A percentile compares a stretch with the other conserved stretches of the same genome.
These are phyloP conservation scores for Nymphaea colorata DNA, from an alignment of 164 flowering plant genomes.

Conservation along the genomic window DNA sequence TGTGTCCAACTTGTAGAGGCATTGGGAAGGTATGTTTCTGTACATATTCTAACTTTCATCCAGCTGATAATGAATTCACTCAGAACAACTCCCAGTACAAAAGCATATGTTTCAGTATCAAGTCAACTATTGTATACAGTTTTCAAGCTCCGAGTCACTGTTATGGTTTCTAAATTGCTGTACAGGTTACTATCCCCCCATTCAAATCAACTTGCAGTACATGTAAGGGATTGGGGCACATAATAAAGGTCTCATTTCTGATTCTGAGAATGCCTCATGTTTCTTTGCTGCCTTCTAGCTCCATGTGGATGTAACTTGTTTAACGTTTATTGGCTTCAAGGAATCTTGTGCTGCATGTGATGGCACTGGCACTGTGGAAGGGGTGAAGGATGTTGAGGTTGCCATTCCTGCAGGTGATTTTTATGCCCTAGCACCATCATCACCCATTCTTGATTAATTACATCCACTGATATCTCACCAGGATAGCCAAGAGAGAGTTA, in stretches of 20 bases:
- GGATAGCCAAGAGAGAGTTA: too few species aligned
- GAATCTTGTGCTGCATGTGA: constrained; percentile 46
- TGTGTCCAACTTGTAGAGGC: constrained; percentile 66
- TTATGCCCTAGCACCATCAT: neutral
- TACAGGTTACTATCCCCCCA: constrained; percentile 82
- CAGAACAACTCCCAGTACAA: neutral
- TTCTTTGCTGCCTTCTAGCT: constrained; percentile 1
- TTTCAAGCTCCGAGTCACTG: neutral
- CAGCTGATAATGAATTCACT: neutral
- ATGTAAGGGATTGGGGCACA: constrained; percentile 67
- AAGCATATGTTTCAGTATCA: too few species aligned
- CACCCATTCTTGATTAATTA: too few species aligned
- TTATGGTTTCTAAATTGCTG: neutral
- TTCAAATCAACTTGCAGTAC: constrained; percentile 69
- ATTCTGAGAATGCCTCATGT: neutral
- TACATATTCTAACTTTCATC: neutral
- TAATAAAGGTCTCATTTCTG: constrained; percentile 40
- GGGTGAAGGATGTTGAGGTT: constrained; percentile 52
- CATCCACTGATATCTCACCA: too few species aligned
- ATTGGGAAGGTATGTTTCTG: constrained; percentile 47
- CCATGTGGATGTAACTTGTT: neutral
- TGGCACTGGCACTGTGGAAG: constrained; percentile 71
- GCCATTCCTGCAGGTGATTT: constrained; percentile 73
- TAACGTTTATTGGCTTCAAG: constrained; percentile 23
- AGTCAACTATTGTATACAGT: too few species aligned